phyloP scores from a whole-genome alignment of 2,329 filamentous ascomycete genomes.

The Colletotrichum brevisporum region DNA sequence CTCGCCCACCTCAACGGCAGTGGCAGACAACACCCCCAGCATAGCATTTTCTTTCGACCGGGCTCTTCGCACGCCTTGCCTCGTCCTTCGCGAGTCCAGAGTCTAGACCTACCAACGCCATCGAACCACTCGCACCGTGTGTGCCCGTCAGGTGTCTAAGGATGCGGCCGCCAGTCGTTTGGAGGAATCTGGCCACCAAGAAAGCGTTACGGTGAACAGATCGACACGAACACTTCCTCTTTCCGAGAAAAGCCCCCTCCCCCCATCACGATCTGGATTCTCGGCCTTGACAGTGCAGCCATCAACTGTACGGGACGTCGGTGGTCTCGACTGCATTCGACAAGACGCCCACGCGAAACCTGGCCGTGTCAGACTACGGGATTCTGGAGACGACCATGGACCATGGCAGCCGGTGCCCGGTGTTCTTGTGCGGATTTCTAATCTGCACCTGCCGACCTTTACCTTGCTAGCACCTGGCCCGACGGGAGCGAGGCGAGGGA shows the following conservation, averaged over 20 bases:
- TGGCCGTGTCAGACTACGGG: conserved; percentile 20
- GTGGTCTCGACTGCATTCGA: conserved; percentile 18
- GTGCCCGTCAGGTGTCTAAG: conserved; percentile 17
- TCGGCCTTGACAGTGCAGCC: conserved; percentile 19
- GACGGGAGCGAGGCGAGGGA: conserved; percentile 23
- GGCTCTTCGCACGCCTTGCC: conserved; percentile 7
- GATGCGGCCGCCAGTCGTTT: conserved; percentile 28
- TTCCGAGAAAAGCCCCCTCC: conserved; percentile 7
- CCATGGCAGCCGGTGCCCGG: conserved; percentile 4
- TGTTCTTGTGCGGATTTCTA: conserved; percentile 27
- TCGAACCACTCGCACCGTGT: conserved; percentile 35
- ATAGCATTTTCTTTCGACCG: background rate
- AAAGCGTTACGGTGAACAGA: conserved; percentile 35
- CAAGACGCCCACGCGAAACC: conserved; percentile 18
- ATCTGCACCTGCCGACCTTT: conserved; percentile 18
- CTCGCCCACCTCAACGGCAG: background rate
- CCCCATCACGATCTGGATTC: conserved; percentile 29
- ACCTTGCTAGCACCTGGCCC: conserved; percentile 6
- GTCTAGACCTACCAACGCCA: conserved; percentile 37
- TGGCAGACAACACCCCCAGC: background rate
- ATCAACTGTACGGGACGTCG: conserved; percentile 12
- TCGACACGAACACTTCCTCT: conserved; percentile 26
- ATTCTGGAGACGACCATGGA: conserved; percentile 1
- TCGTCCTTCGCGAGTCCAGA: conserved; percentile 17
- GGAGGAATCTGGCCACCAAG: conserved; percentile 33